Conservation (phyloP, 805 yeast species). For the Nakazawaea ishiwadae region DNA sequence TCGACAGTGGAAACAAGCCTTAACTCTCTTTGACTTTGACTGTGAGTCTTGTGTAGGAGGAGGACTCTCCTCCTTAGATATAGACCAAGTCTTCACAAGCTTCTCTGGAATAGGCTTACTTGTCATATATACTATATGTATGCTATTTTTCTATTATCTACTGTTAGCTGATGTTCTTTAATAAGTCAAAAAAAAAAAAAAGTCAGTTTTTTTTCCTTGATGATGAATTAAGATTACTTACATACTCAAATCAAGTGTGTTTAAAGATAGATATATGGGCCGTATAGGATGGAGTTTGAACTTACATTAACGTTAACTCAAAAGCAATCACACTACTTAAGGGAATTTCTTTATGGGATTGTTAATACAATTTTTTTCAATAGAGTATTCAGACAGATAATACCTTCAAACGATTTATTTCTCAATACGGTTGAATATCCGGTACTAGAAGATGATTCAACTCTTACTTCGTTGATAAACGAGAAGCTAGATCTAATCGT, state of each 20-base stretch:
- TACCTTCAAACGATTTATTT: constrained; percentile 9
- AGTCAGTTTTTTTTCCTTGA: too few species aligned
- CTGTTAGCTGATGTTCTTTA: too few species aligned
- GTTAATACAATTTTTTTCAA: constrained; percentile 13
- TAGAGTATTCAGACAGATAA: constrained; percentile 9
- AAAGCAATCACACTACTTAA: constrained; percentile 3
- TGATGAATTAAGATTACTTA: too few species aligned
- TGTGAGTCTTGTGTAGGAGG: neutral
- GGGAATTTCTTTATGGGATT: constrained; percentile 11
- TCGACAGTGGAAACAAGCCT: constrained; percentile 63
- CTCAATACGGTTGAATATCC: constrained; percentile 11
- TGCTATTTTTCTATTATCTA: neutral
- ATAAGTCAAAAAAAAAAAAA: too few species aligned
- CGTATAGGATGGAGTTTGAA: constrained; percentile 9
- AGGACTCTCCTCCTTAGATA: constrained; percentile 1
- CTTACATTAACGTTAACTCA: constrained; percentile 10
- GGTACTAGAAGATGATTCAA: constrained; percentile 1
- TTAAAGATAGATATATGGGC: too few species aligned
- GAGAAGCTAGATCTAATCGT: constrained; percentile 10
- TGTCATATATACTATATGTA: neutral
- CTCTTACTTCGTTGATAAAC: constrained; percentile 4
- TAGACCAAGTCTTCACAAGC: constrained; percentile 3
- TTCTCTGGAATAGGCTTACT: neutral
- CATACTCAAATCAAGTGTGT: too few species aligned
- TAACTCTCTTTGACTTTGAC: constrained; percentile 26